phyloP scores from a whole-genome alignment of 2,329 filamentous ascomycete genomes.

The Penicillium polonicum region DNA sequence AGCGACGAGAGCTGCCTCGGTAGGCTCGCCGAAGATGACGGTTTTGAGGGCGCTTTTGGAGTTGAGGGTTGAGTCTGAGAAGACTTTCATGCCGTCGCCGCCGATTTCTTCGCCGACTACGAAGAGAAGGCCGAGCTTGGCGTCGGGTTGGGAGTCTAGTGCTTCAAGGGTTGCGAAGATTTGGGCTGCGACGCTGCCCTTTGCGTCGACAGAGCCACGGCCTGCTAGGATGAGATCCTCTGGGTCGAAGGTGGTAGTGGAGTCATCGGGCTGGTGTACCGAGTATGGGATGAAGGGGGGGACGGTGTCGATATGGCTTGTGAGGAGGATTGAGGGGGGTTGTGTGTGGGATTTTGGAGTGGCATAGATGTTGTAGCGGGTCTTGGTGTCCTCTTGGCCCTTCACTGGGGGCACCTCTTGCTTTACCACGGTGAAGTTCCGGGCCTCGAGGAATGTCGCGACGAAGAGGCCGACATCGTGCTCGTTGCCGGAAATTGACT shows the following conservation, averaged over 20 bases:
- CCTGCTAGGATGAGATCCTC: constrained; percentile 43
- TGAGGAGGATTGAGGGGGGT: constrained; percentile 41
- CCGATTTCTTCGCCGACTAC: constrained; percentile 79
- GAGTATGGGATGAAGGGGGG: constrained; percentile 51
- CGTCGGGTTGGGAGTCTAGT: constrained; percentile 38
- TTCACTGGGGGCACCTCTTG: constrained; percentile 43
- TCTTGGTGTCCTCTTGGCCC: constrained; percentile 10
- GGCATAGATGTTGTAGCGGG: constrained; percentile 75
- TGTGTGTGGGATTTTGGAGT: constrained; percentile 38
- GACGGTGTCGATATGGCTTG: constrained; percentile 78
- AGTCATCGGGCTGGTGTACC: constrained; percentile 45
- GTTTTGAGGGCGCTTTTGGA: constrained; percentile 56
- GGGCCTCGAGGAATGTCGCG: constrained; percentile 60
- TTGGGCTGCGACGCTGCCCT: constrained; percentile 47
- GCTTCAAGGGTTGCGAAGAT: constrained; percentile 48
- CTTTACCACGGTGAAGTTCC: constrained; percentile 62
- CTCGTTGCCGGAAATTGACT: constrained; percentile 71
- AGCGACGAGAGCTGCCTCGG: constrained; percentile 79
- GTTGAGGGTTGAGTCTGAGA: constrained; percentile 50
- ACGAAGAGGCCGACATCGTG: constrained; percentile 67
- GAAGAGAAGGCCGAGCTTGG: constrained; percentile 54
- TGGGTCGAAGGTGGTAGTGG: constrained; percentile 10
- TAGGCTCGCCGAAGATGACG: constrained; percentile 90
- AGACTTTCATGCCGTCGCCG: constrained; percentile 74
- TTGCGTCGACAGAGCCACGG: constrained; percentile 49